Percentiles rank a stretch among this genome's conserved stretches.
Conservation (phyloP, 1,284 basidiomycete genomes). For the Pyrrhoderma lamaoense region DNA sequence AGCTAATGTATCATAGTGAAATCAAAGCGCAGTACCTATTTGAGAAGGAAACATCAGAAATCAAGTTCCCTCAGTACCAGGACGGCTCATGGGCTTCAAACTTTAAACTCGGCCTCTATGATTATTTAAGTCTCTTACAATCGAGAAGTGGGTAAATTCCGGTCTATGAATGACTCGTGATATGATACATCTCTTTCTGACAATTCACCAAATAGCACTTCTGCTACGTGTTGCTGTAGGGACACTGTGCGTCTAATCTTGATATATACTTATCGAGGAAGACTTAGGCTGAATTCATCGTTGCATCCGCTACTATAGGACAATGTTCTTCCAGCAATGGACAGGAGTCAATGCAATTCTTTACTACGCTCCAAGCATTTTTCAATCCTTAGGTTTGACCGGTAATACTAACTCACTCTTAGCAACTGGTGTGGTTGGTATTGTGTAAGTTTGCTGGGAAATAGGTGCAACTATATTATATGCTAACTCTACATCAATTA, state of each 20-base stretch:
- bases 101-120: constrained; percentile 53
- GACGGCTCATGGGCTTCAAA: constrained; percentile 50
- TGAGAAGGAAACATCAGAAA: constrained; percentile 53
- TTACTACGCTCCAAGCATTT: constrained; percentile 67
- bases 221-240: constrained; percentile 54
- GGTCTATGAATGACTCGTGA: too few relatives aligned
- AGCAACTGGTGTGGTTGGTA: constrained; percentile 78
- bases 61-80: constrained; percentile 57
- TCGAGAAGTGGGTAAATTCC: constrained; percentile 41
- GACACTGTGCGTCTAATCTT: constrained; percentile 39
- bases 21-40: constrained; percentile 74
- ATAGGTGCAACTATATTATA: not conserved
- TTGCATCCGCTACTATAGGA: constrained; percentile 28
- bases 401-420: constrained; percentile 58
- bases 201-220: constrained; percentile 33
- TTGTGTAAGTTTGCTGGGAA: constrained; percentile 43
- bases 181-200: not conserved
- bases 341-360: constrained; percentile 60
- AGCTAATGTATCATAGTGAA: constrained; percentile 37
- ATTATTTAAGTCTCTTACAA: constrained; percentile 48
- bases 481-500: not conserved
- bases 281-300: not conserved
- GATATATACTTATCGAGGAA: too few relatives aligned
- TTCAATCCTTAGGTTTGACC: constrained; percentile 46
- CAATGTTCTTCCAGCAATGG: constrained; percentile 74